Conservation (phyloP, 345 rosid genomes). For the Orychophragmus violaceus region DNA sequence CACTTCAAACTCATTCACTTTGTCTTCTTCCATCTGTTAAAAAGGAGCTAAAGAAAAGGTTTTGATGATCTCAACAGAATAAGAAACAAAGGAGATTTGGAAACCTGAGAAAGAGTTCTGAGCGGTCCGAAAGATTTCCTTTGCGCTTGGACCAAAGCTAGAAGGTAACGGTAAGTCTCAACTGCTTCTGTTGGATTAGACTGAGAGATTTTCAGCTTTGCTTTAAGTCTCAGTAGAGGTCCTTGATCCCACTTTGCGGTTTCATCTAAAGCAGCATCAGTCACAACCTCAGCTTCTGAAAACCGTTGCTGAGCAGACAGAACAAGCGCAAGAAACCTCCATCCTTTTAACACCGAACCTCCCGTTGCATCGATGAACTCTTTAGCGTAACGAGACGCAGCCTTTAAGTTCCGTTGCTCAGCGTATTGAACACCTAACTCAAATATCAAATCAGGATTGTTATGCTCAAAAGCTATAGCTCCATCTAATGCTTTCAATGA, state of each 20-base stretch:
- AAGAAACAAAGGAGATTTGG: neutral
- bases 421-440: slow-evolving; percentile 83
- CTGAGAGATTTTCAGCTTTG: slow-evolving; percentile 68
- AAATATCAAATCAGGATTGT: slow-evolving; percentile 66
- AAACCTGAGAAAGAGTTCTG: slow-evolving; percentile 57
- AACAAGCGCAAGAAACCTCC: slow-evolving; percentile 80
- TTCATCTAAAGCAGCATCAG: slow-evolving; percentile 89
- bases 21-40: slow-evolving; percentile 54
- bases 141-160: slow-evolving; percentile 90
- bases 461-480: slow-evolving; percentile 59
- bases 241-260: slow-evolving; percentile 92
- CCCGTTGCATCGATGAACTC: slow-evolving; percentile 71
- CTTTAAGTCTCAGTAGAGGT: slow-evolving; percentile 72
- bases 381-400: slow-evolving; percentile 69
- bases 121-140: slow-evolving; percentile 69
- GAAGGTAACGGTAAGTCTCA: slow-evolving; percentile 78
- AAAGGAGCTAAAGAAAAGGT: neutral
- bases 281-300: slow-evolving; percentile 83
- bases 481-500: slow-evolving; percentile 68
- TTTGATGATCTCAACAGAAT: neutral
- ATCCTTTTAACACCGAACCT: slow-evolving; percentile 77
- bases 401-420: slow-evolving; percentile 69
- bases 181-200: slow-evolving; percentile 68
- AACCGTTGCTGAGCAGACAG: slow-evolving; percentile 84
- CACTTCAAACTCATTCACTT: slow-evolving; percentile 75